Evolutionary conservation across 2,329 filamentous ascomycete species (phyloP).

Genomic region (Aspergillus sp.): DNA sequence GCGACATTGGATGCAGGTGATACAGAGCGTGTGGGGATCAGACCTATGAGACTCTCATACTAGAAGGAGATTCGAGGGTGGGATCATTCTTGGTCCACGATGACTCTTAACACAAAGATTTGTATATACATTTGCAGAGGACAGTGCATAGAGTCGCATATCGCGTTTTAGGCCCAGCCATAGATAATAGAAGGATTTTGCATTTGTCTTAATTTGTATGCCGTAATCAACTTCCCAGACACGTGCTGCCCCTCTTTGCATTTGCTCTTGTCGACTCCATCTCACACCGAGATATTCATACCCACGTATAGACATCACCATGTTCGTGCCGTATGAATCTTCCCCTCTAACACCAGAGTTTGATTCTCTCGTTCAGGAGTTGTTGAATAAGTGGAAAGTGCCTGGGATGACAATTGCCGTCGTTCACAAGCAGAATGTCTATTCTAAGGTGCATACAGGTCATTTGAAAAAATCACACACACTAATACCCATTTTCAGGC

Average conservation of each 20-base stretch:
- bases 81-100: background rate
- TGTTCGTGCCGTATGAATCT: constrained; percentile 1
- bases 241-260: background rate
- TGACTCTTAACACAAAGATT: too few relatives aligned
- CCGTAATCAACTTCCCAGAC: too few relatives aligned
- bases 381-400: constrained; percentile 26
- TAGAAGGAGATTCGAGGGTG: background rate
- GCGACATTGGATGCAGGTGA: background rate
- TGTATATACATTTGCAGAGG: too few relatives aligned
- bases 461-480: background rate
- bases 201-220: too few relatives aligned
- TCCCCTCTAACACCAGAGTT: constrained; percentile 16
- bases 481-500: constrained; percentile 14
- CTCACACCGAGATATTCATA: background rate
- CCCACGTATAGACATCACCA: background rate
- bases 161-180: too few relatives aligned
- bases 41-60: background rate
- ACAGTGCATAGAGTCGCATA: too few relatives aligned
- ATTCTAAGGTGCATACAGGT: constrained; percentile 19
- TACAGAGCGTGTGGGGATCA: background rate
- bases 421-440: constrained; percentile 23
- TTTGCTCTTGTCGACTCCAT: background rate
- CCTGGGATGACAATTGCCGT: constrained; percentile 30
- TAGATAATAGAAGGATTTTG: too few relatives aligned
- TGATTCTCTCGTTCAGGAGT: constrained; percentile 16